These are phyloP conservation scores for Naganishia liquefaciens DNA, from an alignment of 1,284 basidiomycete species.

Conservation along the genomic window DNA sequence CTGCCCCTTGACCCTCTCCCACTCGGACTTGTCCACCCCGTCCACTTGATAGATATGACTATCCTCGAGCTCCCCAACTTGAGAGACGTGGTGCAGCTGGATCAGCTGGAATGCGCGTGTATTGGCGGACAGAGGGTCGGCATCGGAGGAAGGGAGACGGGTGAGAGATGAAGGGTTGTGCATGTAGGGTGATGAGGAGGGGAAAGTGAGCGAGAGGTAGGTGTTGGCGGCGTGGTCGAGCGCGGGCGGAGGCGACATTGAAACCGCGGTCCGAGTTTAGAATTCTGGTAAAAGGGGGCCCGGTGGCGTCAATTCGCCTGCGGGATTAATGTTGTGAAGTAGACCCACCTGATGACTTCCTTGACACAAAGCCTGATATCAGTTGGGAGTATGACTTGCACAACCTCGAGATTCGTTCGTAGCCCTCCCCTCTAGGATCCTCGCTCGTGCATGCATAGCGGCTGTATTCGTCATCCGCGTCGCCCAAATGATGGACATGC, in stretches of 20 bases:
- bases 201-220: constrained; percentile 31
- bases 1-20: constrained; percentile 30
- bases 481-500: not conserved
- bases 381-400: too few species aligned
- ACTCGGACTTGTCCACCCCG: constrained; percentile 28
- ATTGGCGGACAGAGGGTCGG: too few species aligned
- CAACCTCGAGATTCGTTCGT: too few species aligned
- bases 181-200: constrained; percentile 24
- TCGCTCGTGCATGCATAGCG: too few species aligned
- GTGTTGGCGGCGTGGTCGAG: constrained; percentile 24
- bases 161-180: constrained; percentile 9
- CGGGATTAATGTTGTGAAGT: not conserved
- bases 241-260: constrained; percentile 27
- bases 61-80: constrained; percentile 30
- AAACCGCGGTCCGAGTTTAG: not conserved
- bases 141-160: not conserved
- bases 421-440: too few species aligned
- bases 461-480: not conserved
- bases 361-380: too few species aligned
- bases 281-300: not conserved
- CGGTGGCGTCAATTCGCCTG: too few species aligned
- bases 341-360: not conserved
- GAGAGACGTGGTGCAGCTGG: constrained; percentile 27
- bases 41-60: constrained; percentile 32
- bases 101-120: constrained; percentile 10